phyloP scores from a whole-genome alignment of 768 basidiomycete genomes.

The Termitomyces sp. region DNA sequence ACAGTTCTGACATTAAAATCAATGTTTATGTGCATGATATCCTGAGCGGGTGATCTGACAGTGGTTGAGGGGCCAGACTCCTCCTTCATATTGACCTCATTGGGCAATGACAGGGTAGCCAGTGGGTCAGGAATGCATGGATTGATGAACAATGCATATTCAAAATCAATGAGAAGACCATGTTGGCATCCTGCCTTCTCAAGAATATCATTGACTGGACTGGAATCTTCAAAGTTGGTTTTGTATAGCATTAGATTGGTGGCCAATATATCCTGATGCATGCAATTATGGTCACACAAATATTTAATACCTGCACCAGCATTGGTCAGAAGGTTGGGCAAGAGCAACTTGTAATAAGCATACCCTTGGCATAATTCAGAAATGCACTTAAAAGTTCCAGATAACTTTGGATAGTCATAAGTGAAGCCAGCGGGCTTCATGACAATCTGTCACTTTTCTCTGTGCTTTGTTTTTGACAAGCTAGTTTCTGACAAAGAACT shows the following conservation, averaged over 20 bases:
- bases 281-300: neutral
- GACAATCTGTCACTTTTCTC: neutral
- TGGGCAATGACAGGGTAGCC: neutral
- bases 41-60: neutral
- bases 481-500: neutral
- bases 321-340: neutral
- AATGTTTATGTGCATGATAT: neutral
- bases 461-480: neutral
- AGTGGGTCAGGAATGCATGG: neutral
- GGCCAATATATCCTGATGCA: neutral
- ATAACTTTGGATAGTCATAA: neutral
- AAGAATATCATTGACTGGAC: neutral
- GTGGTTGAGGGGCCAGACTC: neutral
- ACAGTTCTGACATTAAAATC: neutral
- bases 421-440: neutral
- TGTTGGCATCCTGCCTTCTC: neutral
- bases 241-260: neutral
- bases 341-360: too few relatives aligned
- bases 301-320: neutral
- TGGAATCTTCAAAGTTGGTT: neutral
- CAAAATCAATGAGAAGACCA: neutral
- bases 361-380: neutral
- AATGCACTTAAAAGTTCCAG: neutral
- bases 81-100: neutral
- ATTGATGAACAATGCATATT: neutral